Evolutionary conservation across 1,139 yeast species (phyloP).

Genomic region (Nakaseomyces sp.): DNA sequence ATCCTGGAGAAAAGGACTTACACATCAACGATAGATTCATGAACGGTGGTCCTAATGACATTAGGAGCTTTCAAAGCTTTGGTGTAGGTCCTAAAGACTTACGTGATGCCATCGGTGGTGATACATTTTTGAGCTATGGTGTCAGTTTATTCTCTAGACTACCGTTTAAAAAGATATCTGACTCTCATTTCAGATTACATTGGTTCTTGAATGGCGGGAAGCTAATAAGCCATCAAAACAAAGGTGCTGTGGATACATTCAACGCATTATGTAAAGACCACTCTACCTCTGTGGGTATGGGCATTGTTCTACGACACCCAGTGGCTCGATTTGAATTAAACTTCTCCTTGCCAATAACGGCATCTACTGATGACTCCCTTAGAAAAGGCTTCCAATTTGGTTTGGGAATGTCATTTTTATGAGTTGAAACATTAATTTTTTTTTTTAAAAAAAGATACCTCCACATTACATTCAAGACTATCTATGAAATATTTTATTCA

Average conservation of each 20-base stretch:
- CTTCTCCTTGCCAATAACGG: slow-evolving; percentile 66
- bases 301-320: slow-evolving; percentile 76
- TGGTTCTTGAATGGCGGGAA: slow-evolving; percentile 68
- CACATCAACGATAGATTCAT: slow-evolving; percentile 43
- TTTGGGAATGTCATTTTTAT: slow-evolving; percentile 76
- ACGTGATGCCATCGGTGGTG: slow-evolving; percentile 66
- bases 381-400: slow-evolving; percentile 93
- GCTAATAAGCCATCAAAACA: slow-evolving; percentile 38
- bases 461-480: background rate
- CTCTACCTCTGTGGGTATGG: slow-evolving; percentile 61
- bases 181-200: slow-evolving; percentile 62
- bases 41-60: slow-evolving; percentile 42
- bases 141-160: slow-evolving; percentile 55
- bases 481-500: background rate
- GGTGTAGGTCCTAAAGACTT: slow-evolving; percentile 76
- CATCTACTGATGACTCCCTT: slow-evolving; percentile 53
- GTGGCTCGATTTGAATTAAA: slow-evolving; percentile 87
- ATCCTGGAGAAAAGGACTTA: slow-evolving; percentile 17
- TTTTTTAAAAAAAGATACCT: too few relatives aligned
- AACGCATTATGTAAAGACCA: slow-evolving; percentile 34
- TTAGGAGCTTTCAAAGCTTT: slow-evolving; percentile 36
- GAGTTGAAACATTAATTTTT: slow-evolving; percentile 17
- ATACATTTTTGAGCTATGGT: slow-evolving; percentile 64
- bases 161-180: slow-evolving; percentile 44
- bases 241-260: slow-evolving; percentile 21